Base-by-base conservation (phyloP, 2,329 filamentous ascomycete genomes). In the Aspergillus chevalieri region DNA sequence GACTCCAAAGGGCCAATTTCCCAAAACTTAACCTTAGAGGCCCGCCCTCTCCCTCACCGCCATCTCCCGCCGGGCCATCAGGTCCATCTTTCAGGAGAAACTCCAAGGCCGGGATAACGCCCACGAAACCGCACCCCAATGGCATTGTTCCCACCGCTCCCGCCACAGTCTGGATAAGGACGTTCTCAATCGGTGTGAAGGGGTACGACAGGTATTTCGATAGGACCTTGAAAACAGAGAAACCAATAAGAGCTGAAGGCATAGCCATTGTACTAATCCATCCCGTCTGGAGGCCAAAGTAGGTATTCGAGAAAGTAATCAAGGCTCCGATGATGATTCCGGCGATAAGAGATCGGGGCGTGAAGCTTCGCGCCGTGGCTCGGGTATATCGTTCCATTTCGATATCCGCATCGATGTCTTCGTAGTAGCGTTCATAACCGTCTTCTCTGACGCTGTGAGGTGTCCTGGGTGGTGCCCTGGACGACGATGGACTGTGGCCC, bases 81-180 rank as follows among this genome's bases (percentile, higher is more conserved):
- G 97, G 92, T 14, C 87, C 83, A 2, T 84, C 74, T 47, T 80
- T 83, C 46, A 98, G 71, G 44, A 98, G 74, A 59, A 88, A 96
- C 63, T 95, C 89, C 74, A 98, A 79, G 0, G 92, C 92, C 1
- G 93, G 93, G 52, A 97, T 85, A 7, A 97, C 91, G 4, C 92
- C 92, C 15, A 97, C 92, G 64, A 97, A 95, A 1, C 93, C 93
- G 60, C 92, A 95, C 1, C 92, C 92, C 9, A 98, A 74, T 0
- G 93, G 93, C 89, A 97, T 97, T 4, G 94, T 95, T 1, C 92
- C 93, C 69, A 97, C 94, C 14, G 88, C 88, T 9, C 93, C 92
- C 1, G 93, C 92, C 4, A 98, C 93, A 0, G 89, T 95, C 72
- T 98, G 93, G 9, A 98, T 87, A 19, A 98, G 78, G 3, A 98